Evolutionary conservation across 345 rosid species (phyloP).

Genomic region (Corchorus capsularis): DNA sequence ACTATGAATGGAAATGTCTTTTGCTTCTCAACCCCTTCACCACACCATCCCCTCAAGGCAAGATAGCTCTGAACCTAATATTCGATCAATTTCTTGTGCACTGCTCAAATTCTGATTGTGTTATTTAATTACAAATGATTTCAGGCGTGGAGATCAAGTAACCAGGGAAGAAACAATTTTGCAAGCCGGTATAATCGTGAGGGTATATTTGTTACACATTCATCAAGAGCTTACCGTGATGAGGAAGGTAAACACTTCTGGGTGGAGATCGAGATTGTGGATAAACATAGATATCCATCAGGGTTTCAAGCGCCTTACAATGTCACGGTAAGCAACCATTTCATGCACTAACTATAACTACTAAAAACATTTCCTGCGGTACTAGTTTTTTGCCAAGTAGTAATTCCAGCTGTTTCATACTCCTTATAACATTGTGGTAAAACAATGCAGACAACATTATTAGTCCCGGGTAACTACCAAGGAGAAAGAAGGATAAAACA

Average conservation of each 20-base stretch:
- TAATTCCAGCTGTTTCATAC: neutral
- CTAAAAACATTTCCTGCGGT: neutral
- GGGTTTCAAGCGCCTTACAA: constrained; percentile 92
- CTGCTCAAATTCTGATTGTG: constrained; percentile 10
- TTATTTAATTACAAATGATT: constrained; percentile 23
- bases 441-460: constrained; percentile 68
- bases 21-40: constrained; percentile 96
- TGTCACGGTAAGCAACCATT: constrained; percentile 71
- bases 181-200: constrained; percentile 72
- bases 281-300: constrained; percentile 81
- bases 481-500: constrained; percentile 86
- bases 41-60: constrained; percentile 98
- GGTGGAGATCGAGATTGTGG: constrained; percentile 95
- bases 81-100: constrained; percentile 6
- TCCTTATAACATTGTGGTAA: neutral
- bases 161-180: constrained; percentile 93
- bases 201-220: constrained; percentile 77
- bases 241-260: constrained; percentile 99
- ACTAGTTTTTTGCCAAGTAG: neutral
- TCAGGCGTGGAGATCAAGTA: constrained; percentile 92
- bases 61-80: constrained; percentile 28
- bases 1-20: constrained; percentile 99
- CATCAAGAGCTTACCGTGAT: constrained; percentile 93
- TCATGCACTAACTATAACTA: constrained; percentile 6
- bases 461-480: constrained; percentile 95